Evolutionary conservation across 257 asterid genomes (phyloP).

Genomic region (Solanum chiquidenum): DNA sequence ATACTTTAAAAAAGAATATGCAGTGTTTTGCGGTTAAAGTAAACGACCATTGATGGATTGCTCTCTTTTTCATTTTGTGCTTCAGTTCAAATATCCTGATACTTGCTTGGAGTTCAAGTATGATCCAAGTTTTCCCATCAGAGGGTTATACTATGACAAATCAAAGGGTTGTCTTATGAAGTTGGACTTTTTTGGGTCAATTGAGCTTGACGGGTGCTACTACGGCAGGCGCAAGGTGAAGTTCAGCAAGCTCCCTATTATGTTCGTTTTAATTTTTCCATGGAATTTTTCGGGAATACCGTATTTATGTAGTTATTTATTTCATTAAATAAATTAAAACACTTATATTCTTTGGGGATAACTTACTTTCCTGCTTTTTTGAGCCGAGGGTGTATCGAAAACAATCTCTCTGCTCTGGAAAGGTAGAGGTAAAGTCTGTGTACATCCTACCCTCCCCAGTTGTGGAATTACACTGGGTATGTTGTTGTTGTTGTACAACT

Average conservation of each 20-base stretch:
- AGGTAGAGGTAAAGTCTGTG: neutral
- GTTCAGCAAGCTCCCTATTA: neutral
- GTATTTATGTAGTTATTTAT: neutral
- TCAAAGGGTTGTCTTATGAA: conserved; percentile 88
- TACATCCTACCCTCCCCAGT: neutral
- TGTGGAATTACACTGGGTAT: neutral
- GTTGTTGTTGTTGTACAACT: neutral
- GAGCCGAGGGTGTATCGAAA: neutral
- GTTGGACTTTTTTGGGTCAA: conserved; percentile 94
- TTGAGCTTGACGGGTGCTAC: conserved; percentile 95
- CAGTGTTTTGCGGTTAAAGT: neutral
- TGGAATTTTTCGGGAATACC: neutral
- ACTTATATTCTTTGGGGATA: neutral
- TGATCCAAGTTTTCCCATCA: conserved; percentile 79
- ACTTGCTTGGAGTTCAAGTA: conserved; percentile 72
- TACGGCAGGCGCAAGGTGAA: conserved; percentile 88
- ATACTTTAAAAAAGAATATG: neutral
- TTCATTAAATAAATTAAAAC: neutral
- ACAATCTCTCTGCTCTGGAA: neutral
- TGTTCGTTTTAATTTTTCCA: neutral
- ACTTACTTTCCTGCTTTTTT: neutral
- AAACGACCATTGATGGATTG: neutral
- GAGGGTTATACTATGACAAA: conserved; percentile 92
- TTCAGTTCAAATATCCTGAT: conserved; percentile 87
- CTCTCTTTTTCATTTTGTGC: neutral